A percentile compares a stretch with the other conserved stretches of the same genome.
Conservation (phyloP, 2,329 filamentous ascomycete genomes). For the Uncinocarpus reesii region DNA sequence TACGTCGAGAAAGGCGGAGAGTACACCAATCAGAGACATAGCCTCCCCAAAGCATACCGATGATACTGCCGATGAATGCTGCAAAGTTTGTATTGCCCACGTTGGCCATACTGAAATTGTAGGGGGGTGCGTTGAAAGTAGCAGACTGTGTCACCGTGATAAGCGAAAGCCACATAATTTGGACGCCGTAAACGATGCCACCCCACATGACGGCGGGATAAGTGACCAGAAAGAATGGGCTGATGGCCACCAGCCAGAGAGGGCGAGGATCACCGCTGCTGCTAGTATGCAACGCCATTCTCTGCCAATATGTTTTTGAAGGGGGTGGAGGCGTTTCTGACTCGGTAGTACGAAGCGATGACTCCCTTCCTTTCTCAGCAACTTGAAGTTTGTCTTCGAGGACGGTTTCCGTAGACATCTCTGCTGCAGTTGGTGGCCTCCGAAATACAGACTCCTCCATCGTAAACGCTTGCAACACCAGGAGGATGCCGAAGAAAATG, state of each 20-base stretch:
- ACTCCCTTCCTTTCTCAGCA: slow-evolving; percentile 3
- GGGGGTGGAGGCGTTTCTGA: slow-evolving; percentile 16
- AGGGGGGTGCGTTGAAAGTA: slow-evolving; percentile 23
- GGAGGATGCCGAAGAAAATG: slow-evolving; percentile 32
- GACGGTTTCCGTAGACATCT: slow-evolving; percentile 2
- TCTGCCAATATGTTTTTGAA: slow-evolving; percentile 36
- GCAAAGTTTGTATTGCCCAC: slow-evolving; percentile 24
- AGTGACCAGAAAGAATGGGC: slow-evolving; percentile 23
- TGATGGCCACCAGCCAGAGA: slow-evolving; percentile 25
- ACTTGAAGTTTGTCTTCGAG: slow-evolving; percentile 7
- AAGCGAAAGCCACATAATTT: slow-evolving; percentile 26
- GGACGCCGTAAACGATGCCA: slow-evolving; percentile 24
- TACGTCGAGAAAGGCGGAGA: slow-evolving; percentile 28
- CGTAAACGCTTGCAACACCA: slow-evolving; percentile 47
- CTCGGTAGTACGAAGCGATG: neutral
- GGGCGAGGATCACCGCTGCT: slow-evolving; percentile 14
- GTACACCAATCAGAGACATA: slow-evolving; percentile 32
- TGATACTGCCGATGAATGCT: slow-evolving; percentile 33
- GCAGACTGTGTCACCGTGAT: slow-evolving; percentile 25
- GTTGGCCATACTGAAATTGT: slow-evolving; percentile 23
- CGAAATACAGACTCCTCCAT: slow-evolving; percentile 52
- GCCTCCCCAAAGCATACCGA: slow-evolving; percentile 29
- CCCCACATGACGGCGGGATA: slow-evolving; percentile 24
- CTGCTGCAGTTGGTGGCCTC: slow-evolving; percentile 20
- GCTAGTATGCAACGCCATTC: slow-evolving; percentile 29